Evolutionary conservation across 306 rosid species (phyloP).

Genomic region (Cyamopsis tetragonoloba): DNA sequence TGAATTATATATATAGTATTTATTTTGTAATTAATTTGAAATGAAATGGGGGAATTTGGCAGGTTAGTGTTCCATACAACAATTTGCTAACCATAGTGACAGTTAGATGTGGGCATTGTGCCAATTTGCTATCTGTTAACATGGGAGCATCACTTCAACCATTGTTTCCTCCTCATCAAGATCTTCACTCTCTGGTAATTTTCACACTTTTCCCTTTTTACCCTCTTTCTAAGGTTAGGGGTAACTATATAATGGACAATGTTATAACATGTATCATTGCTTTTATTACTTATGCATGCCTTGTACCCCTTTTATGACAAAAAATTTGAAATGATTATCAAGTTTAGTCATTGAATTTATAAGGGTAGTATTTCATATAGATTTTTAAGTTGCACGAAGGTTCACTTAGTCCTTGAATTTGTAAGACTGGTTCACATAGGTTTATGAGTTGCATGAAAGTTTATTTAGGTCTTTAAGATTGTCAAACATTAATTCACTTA

Average conservation of each 20-base stretch:
- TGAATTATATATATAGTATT: neutral
- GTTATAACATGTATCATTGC: too few species aligned
- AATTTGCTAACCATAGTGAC: constrained; percentile 64
- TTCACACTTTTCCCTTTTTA: neutral
- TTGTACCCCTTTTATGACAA: too few species aligned
- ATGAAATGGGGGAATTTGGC: constrained; percentile 35
- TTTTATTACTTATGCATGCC: too few species aligned
- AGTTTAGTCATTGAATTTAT: too few species aligned
- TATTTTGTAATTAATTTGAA: neutral
- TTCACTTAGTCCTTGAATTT: too few species aligned
- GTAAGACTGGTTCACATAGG: too few species aligned
- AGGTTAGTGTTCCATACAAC: constrained; percentile 95
- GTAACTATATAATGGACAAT: neutral
- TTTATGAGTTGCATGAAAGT: too few species aligned
- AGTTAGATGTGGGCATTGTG: constrained; percentile 96
- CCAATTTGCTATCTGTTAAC: constrained; percentile 82
- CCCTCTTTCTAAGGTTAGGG: constrained; percentile 13
- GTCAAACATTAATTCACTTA: too few species aligned
- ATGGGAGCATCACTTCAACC: constrained; percentile 65
- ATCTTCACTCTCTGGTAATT: constrained; percentile 55
- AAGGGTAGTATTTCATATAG: too few species aligned
- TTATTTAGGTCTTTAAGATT: too few species aligned
- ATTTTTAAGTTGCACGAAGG: too few species aligned
- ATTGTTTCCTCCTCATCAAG: constrained; percentile 50
- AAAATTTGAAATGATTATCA: too few species aligned